Conservation (phyloP, 352 stramenopile species). For the Globisporangium apiculatum region DNA sequence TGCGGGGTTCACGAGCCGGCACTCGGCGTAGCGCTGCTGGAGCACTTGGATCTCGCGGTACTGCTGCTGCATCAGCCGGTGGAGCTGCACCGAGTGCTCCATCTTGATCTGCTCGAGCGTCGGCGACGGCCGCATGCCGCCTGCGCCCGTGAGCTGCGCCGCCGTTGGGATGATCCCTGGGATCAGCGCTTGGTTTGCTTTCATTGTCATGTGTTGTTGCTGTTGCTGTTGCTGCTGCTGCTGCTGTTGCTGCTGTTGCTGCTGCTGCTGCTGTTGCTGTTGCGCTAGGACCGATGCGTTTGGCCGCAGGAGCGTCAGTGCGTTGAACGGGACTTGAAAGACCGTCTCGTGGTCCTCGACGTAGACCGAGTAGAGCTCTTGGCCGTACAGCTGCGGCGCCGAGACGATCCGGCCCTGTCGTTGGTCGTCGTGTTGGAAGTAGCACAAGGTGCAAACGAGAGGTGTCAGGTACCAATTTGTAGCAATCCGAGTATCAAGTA, state of each 20-base stretch:
- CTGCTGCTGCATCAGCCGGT: constrained; percentile 84
- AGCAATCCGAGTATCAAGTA: no score
- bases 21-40: constrained; percentile 81
- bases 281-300: constrained; percentile 23
- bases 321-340: constrained; percentile 78
- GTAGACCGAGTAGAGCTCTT: constrained; percentile 78
- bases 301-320: constrained; percentile 47
- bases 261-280: constrained; percentile 17
- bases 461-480: no score
- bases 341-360: constrained; percentile 78
- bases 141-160: constrained; percentile 16
- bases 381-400: constrained; percentile 64
- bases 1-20: constrained; percentile 55
- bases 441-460: no score
- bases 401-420: constrained; percentile 56
- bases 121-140: constrained; percentile 15
- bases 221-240: constrained; percentile 17
- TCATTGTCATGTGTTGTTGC: constrained; percentile 20
- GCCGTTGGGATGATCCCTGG: constrained; percentile 12
- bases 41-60: constrained; percentile 83
- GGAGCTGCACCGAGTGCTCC: constrained; percentile 82
- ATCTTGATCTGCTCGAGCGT: constrained; percentile 71
- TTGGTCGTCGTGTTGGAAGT: no score
- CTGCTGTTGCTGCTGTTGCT: constrained; percentile 21
- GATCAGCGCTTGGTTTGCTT: constrained; percentile 26